Evolutionary conservation across 768 basidiomycete genomes (phyloP), one percentile per base, ranked within the genome.

Genomic region (Lactarius trivialis): DNA sequence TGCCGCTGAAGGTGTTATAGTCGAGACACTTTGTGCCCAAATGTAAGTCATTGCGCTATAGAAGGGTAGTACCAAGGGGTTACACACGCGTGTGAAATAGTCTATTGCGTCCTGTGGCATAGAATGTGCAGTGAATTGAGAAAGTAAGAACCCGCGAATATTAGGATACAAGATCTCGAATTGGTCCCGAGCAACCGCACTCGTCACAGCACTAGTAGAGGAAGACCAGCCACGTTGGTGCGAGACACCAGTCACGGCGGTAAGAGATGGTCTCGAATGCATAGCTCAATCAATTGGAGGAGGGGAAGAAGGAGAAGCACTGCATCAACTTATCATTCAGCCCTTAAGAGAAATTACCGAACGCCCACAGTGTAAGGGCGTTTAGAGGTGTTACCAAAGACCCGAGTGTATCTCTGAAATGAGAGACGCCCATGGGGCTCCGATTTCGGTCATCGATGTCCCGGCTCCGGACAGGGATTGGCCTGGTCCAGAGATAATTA

Each of bases 1-100:
- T 97, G 2, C 93, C 93, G 43, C 93, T 91, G 0, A 93, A 93
- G 17, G 91, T 88, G 75, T 98, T 98, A 79, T 93, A 88, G 67
- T 94, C 83, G 55, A 98, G 78, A 73, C 81, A 93, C 92, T 63
- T 93, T 67, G 7, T 37, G 49, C 49, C 36, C 34, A 41, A 41
- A 62, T 65, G 60, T 60, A 43, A 67, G 61, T 30, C n/a, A 21
- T 49, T 33, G 43, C n/a, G 4, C 50, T 41, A 36, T 19, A 41
- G 60, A 33, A 36, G n/a, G 21, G 57, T 24, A 24, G 57, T 24
- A 24, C 21, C 26, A 32, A 30, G 54, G 17, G 37, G 12, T 26
- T 4, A 77, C 85, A 43, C 61, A 96, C 95, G 66, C 81, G 81
- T 65, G 80, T 79, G 73, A 84, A 97, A 92, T 93, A 98, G 56